Percentiles rank a stretch among this genome's conserved stretches.
phyloP scores from a whole-genome alignment of 169 alveolate species.

The Plasmodium relictum region DNA sequence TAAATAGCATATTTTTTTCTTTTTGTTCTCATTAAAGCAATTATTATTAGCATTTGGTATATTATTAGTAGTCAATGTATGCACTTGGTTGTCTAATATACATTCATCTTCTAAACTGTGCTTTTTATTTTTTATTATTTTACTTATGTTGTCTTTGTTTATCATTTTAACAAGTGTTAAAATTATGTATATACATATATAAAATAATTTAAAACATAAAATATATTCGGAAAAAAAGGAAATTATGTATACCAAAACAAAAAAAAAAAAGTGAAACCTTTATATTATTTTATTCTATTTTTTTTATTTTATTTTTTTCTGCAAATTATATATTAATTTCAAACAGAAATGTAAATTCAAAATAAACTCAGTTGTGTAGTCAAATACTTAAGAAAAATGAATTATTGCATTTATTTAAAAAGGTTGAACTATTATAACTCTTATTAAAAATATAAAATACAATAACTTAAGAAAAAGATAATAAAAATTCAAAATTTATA shows the following conservation, averaged over 20 bases:
- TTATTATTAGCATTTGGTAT: neutral
- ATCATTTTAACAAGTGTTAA: neutral
- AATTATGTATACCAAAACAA: no score
- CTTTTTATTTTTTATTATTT: neutral
- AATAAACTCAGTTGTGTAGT: no score
- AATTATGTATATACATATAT: neutral
- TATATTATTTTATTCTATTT: no score
- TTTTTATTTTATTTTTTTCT: no score
- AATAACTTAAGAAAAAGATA: neutral
- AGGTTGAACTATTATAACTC: no score
- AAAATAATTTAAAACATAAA: neutral
- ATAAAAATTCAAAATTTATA: neutral
- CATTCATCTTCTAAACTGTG: constrained; percentile 3
- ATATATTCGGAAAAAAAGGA: no score
- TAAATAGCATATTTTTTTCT: neutral
- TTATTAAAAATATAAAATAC: no score
- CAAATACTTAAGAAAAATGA: no score
- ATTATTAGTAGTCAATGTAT: neutral
- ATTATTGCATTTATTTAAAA: no score
- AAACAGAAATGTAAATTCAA: no score
- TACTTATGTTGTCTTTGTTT: neutral
- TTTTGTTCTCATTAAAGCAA: neutral
- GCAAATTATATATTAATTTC: no score
- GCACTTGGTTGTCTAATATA: neutral
- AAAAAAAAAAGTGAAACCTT: no score